phyloP scores from a whole-genome alignment of 306 rosid genomes.

The Corylus avellana region DNA sequence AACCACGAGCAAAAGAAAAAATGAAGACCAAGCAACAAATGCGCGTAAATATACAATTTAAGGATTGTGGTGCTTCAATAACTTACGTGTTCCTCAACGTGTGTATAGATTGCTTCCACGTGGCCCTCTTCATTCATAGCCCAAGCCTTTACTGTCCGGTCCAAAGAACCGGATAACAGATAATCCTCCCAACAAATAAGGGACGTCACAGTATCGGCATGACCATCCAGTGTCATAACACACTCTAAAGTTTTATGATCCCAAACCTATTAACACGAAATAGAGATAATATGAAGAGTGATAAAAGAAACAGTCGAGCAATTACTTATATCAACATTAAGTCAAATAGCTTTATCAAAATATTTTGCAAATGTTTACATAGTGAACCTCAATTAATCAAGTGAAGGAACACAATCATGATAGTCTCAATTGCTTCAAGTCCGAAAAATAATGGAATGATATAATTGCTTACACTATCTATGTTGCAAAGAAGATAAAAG shows the following conservation, averaged over 20 bases:
- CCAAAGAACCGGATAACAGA: slow-evolving; percentile 28
- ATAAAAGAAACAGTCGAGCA: background rate
- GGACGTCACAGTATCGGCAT: slow-evolving; percentile 42
- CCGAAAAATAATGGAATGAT: no score
- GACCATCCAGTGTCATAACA: slow-evolving; percentile 40
- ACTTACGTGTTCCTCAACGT: slow-evolving; percentile 37
- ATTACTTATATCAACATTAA: background rate
- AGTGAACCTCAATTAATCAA: no score
- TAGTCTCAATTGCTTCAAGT: no score
- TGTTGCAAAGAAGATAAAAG: no score
- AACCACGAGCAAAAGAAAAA: background rate
- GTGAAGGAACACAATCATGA: no score
- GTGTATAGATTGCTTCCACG: slow-evolving; percentile 30
- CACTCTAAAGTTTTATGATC: slow-evolving; percentile 42
- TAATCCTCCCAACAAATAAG: slow-evolving; percentile 44
- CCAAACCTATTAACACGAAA: slow-evolving; percentile 42
- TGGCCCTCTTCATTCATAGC: background rate
- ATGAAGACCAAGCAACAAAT: background rate
- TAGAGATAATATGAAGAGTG: background rate
- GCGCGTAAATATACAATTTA: background rate
- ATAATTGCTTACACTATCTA: no score
- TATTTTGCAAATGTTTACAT: no score
- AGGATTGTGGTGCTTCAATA: background rate
- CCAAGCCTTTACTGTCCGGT: slow-evolving; percentile 23
- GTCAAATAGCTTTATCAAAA: background rate